Evolutionary conservation across 2,329 filamentous ascomycete species (phyloP), one percentile per base, ranked within the genome.

Genomic region (Penicillium sp.): DNA sequence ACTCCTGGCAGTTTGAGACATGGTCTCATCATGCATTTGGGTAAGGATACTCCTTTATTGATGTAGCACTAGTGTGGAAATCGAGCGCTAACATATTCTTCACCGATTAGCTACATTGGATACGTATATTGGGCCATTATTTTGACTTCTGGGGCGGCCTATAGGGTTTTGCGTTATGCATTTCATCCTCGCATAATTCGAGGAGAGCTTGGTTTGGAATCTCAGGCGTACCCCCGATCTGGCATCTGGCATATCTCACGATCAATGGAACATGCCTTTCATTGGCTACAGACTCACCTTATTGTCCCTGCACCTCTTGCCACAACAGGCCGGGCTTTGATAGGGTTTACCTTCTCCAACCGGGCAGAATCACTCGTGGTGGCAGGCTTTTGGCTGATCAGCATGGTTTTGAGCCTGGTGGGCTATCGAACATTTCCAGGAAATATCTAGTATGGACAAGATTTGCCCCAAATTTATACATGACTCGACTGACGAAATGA

Each of bases 331-430:
- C 70, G 72, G 27, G 63, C 67, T 0, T 54, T 75, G 1, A 66
- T 71, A 6, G 74, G 70, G 55, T 74, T 70, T 53, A 76, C 73
- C 1, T 71, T 79, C 31, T 75, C 77, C 2, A 75, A 73, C 1
- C 72, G 78, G 9, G 65, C 75, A 0, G 76, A 79, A 47, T 70
- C 70, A 4, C 52, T 79, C 1, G 65, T 75, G 2, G 68, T 80
- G 3, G 29, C 66, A 1, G 54, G 69, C 0, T 80, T 76, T 53
- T 74, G 77, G 58, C 9, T 69, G 1, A 49, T 80, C 8, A 78
- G 74, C 43, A 59, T 72, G 3, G 44, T 72, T 3, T 54, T 79
- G 1, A 76, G 71, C 33, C 64, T 66, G 13, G 64, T 74, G n/a
- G 70, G 66, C 6, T 79, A 80, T 54, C 66, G 69, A 4, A 57